phyloP scores from a whole-genome alignment of 2,329 filamentous ascomycete genomes.

The Phaeosphaeriaceae sp. region DNA sequence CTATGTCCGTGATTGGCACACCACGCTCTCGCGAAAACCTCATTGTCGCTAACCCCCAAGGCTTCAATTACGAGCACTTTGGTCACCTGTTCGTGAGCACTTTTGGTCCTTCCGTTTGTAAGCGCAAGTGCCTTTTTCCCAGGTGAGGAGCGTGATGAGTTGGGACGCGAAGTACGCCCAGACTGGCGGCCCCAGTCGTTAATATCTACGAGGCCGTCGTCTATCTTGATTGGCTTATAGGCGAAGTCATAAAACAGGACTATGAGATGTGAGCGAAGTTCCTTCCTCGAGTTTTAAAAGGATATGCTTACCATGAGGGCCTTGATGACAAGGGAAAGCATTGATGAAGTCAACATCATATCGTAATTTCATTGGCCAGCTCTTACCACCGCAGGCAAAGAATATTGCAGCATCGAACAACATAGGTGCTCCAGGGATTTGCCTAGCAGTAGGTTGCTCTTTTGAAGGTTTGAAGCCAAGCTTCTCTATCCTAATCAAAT shows the following conservation, averaged over 20 bases:
- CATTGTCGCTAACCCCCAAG: slow-evolving; percentile 75
- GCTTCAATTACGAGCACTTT: slow-evolving; percentile 75
- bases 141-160: slow-evolving; percentile 40
- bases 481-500: slow-evolving; percentile 73
- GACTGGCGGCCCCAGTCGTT: slow-evolving; percentile 65
- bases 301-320: slow-evolving; percentile 46
- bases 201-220: slow-evolving; percentile 68
- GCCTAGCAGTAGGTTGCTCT: slow-evolving; percentile 38
- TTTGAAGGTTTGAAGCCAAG: slow-evolving; percentile 63
- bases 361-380: slow-evolving; percentile 47
- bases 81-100: slow-evolving; percentile 55
- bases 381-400: slow-evolving; percentile 50
- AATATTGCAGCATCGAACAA: slow-evolving; percentile 48
- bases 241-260: slow-evolving; percentile 76
- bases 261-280: slow-evolving; percentile 17
- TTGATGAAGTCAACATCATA: slow-evolving; percentile 52
- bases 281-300: background rate
- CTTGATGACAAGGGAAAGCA: slow-evolving; percentile 50
- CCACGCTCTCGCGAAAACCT: slow-evolving; percentile 78
- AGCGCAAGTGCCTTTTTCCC: slow-evolving; percentile 40
- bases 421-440: slow-evolving; percentile 40
- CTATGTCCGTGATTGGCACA: slow-evolving; percentile 76
- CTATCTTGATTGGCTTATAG: slow-evolving; percentile 64
- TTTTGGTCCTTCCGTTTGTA: slow-evolving; percentile 22
- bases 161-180: slow-evolving; percentile 36